These are phyloP conservation scores for Rhizopogon roseolus DNA, from an alignment of 768 basidiomycete genomes.

Conservation along the genomic window DNA sequence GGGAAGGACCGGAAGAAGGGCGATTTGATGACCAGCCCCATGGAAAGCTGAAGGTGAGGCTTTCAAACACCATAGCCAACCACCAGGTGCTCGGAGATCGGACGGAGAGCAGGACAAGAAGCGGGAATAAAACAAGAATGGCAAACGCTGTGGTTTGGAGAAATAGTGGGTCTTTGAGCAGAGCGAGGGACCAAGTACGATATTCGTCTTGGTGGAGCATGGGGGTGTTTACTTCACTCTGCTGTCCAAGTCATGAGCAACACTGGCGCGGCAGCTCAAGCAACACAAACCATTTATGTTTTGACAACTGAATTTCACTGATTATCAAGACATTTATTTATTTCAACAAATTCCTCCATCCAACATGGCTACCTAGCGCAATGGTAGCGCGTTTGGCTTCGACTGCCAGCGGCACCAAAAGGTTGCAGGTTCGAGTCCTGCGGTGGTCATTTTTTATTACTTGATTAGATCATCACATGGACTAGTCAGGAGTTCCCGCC, in stretches of 20 bases:
- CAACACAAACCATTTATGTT: conserved; percentile 1
- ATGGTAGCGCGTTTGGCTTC: conserved; percentile 97
- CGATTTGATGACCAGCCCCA: conserved; percentile 56
- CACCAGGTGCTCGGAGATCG: conserved; percentile 22
- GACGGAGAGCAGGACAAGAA: conserved; percentile 26
- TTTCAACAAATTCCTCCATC: neutral
- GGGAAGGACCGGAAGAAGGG: conserved; percentile 17
- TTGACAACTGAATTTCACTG: too few species aligned
- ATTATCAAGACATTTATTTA: neutral
- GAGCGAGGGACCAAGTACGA: conserved; percentile 33
- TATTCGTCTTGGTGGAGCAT: conserved; percentile 42
- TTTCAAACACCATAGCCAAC: conserved; percentile 53
- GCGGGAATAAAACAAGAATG: conserved; percentile 42
- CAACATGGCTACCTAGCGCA: conserved; percentile 73
- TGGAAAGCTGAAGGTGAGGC: conserved; percentile 47
- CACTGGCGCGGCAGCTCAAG: conserved; percentile 5
- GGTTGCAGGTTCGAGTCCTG: conserved; percentile 97
- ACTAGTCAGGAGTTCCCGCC: too few species aligned
- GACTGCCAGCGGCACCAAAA: conserved; percentile 77
- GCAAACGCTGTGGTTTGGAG: conserved; percentile 56
- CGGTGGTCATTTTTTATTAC: conserved; percentile 70
- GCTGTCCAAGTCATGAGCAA: conserved; percentile 23
- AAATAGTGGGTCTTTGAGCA: conserved; percentile 36
- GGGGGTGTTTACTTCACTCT: conserved; percentile 25
- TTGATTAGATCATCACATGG: too few species aligned